Percentiles rank a stretch among this genome's conserved stretches.
Evolutionary conservation across 2,329 filamentous ascomycete species (phyloP).

Genomic region (Calcarisporium arbuscula): DNA sequence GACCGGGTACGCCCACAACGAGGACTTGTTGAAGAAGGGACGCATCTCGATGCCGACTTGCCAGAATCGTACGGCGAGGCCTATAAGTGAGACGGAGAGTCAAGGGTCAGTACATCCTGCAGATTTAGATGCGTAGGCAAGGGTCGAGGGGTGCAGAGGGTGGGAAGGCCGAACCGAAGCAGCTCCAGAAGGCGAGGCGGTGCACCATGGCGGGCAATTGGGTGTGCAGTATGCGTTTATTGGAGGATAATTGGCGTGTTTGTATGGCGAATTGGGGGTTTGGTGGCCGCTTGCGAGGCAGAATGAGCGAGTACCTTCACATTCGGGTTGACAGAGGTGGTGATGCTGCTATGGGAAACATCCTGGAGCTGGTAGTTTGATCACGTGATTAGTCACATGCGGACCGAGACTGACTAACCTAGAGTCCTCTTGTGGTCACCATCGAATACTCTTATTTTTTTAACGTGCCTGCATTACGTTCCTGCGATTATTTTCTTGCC

Average conservation of each 20-base stretch:
- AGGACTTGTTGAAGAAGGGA: conserved; percentile 78
- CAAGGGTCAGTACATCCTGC: too few species aligned
- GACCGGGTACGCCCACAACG: conserved; percentile 85
- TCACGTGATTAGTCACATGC: conserved; percentile 9
- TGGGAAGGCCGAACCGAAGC: conserved; percentile 69
- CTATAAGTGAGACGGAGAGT: conserved; percentile 39
- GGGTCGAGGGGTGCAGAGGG: background rate
- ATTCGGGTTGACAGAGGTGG: conserved; percentile 16
- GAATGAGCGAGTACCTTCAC: conserved; percentile 14
- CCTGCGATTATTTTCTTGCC: too few species aligned
- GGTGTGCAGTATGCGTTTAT: conserved; percentile 6
- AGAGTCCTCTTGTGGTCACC: too few species aligned
- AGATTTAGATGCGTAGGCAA: background rate
- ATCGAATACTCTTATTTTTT: too few species aligned
- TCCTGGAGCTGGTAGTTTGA: too few species aligned
- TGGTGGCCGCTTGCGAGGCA: conserved; percentile 14
- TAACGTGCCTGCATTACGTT: too few species aligned
- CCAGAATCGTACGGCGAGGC: conserved; percentile 87
- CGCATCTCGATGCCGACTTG: conserved; percentile 98
- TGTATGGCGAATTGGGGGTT: conserved; percentile 13
- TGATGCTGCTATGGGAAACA: conserved; percentile 21
- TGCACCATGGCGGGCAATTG: conserved; percentile 46
- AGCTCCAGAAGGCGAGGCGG: conserved; percentile 74
- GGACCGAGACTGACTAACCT: background rate
- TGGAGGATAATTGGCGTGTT: conserved; percentile 8